Evolutionary conservation across 2,329 filamentous ascomycete genomes (phyloP), one percentile per base, ranked within the genome.

Genomic region (Neonectria hederae): DNA sequence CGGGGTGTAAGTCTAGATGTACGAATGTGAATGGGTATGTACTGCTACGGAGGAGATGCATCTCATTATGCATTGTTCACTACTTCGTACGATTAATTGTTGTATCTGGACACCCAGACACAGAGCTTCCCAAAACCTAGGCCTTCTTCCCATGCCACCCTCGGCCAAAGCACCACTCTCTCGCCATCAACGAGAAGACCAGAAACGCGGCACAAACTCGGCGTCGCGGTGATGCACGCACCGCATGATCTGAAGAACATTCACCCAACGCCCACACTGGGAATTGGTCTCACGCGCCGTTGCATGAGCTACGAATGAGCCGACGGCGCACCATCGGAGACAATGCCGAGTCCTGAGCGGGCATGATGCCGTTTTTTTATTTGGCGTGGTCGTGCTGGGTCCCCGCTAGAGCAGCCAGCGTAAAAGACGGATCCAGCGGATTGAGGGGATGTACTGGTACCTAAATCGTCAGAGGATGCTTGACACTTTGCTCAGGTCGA

Each of bases 291-390:
- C 46, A 7, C 7, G 38, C 45, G 51, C 30, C 45, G 26, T 43
- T 26, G 28, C 49, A 35, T 52, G 42, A 40, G 42, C 54, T 40
- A 21, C 21, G 35, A 40, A 56, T 9, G 28, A 26, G 46, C 19
- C 54, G 53, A 28, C n/a, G 19, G 48, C 22, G 26, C 8, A 35
- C 19, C 24, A 19, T 63, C 61, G 61, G 61, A 55, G 61, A 63
- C 43, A 49, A 63, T 40, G 55, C 61, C 61, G 61, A 55, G 35
- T 46, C 35, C 22, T 40, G 24, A 7, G 54, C 60, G 60, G 60
- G 46, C 60, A 54, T 42, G 61, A 58, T 42, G 49, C 61, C 51
- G 54, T 35, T 19, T 42, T 32, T 21, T 30, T 17, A 35, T 35
- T 32, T 32, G 30, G 10, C 22, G 54, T 58, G 57, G 49, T 32